Percentiles rank a stretch among this genome's conserved stretches.
Conservation (phyloP, 371 early-diverging fungal species). For the Lichtheimia corymbifera region DNA sequence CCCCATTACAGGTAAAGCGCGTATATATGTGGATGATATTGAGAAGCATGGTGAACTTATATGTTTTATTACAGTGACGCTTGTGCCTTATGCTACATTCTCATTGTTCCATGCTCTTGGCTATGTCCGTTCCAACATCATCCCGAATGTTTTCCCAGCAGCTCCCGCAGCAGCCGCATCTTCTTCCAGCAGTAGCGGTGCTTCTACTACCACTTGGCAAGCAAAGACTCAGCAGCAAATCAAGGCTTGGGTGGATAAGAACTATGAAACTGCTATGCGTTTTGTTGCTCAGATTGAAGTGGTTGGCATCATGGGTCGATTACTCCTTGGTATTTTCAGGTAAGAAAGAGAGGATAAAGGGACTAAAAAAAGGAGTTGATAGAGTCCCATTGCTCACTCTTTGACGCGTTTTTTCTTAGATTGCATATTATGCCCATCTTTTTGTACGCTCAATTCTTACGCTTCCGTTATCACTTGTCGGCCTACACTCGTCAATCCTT, state of each 20-base stretch:
- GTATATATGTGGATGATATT: neutral
- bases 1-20: constrained; percentile 68
- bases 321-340: constrained; percentile 69
- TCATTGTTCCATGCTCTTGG: constrained; percentile 84
- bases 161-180: constrained; percentile 17
- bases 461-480: constrained; percentile 81
- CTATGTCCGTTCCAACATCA: constrained; percentile 74
- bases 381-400: neutral
- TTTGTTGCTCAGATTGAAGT: constrained; percentile 82
- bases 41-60: too few relatives aligned
- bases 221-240: constrained; percentile 58
- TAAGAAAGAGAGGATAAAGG: constrained; percentile 27
- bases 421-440: constrained; percentile 75
- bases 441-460: constrained; percentile 82
- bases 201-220: constrained; percentile 29
- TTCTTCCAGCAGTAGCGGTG: constrained; percentile 1
- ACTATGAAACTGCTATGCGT: constrained; percentile 73
- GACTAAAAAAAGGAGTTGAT: neutral
- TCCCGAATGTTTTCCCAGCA: constrained; percentile 72
- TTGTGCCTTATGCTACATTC: constrained; percentile 84
- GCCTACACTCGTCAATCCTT: constrained; percentile 70
- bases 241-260: constrained; percentile 66
- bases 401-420: constrained; percentile 22
- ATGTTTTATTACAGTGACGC: constrained; percentile 53
- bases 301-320: constrained; percentile 70